Evolutionary conservation across 2,329 filamentous ascomycete species (phyloP).

Genomic region (Onygenales sp.): DNA sequence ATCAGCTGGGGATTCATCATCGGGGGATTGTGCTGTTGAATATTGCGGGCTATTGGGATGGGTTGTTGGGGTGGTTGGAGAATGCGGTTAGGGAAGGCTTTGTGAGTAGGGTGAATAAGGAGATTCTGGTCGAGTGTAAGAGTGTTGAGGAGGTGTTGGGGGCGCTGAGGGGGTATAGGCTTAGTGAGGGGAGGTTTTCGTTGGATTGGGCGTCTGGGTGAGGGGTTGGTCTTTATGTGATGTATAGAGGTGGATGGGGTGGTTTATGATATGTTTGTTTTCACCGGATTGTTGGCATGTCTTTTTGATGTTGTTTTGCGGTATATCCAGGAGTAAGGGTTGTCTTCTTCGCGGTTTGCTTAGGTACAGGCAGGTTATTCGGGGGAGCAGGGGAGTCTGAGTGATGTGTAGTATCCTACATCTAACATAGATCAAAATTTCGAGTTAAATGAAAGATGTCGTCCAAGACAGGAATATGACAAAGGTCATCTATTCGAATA

Average conservation of each 20-base stretch:
- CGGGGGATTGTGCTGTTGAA: slow-evolving; percentile 74
- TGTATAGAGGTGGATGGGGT: slow-evolving; percentile 4
- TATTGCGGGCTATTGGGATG: slow-evolving; percentile 85
- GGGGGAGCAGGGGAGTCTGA: too few relatives aligned
- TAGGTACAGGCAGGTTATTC: too few relatives aligned
- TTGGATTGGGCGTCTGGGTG: slow-evolving; percentile 63
- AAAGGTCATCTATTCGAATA: background rate
- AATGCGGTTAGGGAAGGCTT: slow-evolving; percentile 70
- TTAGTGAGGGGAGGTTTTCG: slow-evolving; percentile 65
- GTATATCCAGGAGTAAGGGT: too few relatives aligned
- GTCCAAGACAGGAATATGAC: background rate
- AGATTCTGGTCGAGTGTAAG: slow-evolving; percentile 70
- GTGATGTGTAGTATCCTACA: background rate
- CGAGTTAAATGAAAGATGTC: background rate
- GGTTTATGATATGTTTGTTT: background rate
- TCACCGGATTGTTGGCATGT: too few relatives aligned
- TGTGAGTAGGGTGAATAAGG: slow-evolving; percentile 58
- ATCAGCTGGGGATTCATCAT: slow-evolving; percentile 87
- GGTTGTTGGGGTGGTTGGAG: slow-evolving; percentile 70
- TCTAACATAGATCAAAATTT: background rate
- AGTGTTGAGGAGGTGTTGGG: slow-evolving; percentile 63
- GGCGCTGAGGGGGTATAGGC: slow-evolving; percentile 63
- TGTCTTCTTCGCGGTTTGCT: too few relatives aligned
- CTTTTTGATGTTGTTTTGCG: too few relatives aligned
- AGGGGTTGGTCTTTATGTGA: slow-evolving; percentile 30